Evolutionary conservation across 176 grass and related monocot species (phyloP).

Genomic region (Raddia distichophylla): DNA sequence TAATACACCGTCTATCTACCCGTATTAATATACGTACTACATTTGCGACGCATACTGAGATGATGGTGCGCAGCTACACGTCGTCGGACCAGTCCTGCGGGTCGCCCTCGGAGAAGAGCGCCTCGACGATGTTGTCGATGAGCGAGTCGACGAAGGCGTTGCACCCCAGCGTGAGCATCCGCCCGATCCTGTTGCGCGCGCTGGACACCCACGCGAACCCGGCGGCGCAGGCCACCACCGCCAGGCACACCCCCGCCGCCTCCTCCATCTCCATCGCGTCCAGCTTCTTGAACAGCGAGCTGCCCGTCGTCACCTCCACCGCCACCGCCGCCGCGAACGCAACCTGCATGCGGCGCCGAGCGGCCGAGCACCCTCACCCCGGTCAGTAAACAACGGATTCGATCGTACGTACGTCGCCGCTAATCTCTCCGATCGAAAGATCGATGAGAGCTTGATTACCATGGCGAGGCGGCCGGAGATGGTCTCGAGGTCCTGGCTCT

Average conservation of each 20-base stretch:
- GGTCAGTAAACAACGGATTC: not conserved
- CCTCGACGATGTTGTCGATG: conserved; percentile 96
- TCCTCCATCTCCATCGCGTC: conserved; percentile 82
- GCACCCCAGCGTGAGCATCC: conserved; percentile 80
- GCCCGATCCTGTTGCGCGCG: conserved; percentile 72
- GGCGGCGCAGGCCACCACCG: conserved; percentile 69
- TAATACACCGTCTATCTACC: conserved; percentile 10
- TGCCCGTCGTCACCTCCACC: conserved; percentile 76
- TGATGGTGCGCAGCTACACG: not conserved
- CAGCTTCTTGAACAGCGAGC: conserved; percentile 96
- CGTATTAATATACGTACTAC: not conserved
- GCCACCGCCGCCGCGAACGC: conserved; percentile 77
- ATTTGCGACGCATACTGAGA: not conserved
- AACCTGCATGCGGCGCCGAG: conserved; percentile 27
- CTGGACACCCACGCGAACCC: conserved; percentile 82
- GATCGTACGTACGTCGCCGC: no score
- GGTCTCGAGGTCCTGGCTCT: conserved; percentile 93
- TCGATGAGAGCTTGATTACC: conserved; percentile 34
- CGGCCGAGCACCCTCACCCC: no score
- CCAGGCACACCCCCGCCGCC: conserved; percentile 69
- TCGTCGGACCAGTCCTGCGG: conserved; percentile 90
- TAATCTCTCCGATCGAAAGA: no score
- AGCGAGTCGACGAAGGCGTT: conserved; percentile 86
- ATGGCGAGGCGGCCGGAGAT: conserved; percentile 94
- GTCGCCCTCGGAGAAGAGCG: conserved; percentile 79